Conservation (phyloP, 1,284 basidiomycete species). For the Polyporus tsugae region DNA sequence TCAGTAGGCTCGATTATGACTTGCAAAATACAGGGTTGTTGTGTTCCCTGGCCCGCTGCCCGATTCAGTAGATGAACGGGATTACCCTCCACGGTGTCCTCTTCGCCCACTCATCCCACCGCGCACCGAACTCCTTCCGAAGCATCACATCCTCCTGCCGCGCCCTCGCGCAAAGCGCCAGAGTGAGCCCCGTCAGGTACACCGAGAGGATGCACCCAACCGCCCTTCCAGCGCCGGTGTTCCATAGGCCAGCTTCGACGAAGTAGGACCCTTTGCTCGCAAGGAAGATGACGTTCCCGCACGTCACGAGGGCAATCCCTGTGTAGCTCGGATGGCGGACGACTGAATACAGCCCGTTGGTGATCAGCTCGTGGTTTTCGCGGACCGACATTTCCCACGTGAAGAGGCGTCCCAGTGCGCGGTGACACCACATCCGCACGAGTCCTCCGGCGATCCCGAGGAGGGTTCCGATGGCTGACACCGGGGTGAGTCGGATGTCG, state of each 20-base stretch:
- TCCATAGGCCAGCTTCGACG: conserved; percentile 11
- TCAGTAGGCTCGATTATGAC: neutral
- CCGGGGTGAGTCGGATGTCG: conserved; percentile 7
- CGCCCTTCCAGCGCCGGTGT: neutral
- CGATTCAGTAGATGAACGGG: conserved; percentile 23
- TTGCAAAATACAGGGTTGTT: neutral
- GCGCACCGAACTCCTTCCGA: conserved; percentile 24
- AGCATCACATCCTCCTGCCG: conserved; percentile 26
- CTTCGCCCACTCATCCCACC: conserved; percentile 34
- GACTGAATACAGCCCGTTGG: conserved; percentile 30
- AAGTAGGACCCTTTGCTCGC: conserved; percentile 14
- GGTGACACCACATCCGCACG: conserved; percentile 21
- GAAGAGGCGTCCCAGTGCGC: conserved; percentile 22
- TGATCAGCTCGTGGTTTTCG: conserved; percentile 26
- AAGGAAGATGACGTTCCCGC: conserved; percentile 9
- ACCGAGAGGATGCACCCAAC: neutral
- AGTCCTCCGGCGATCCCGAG: conserved; percentile 14
- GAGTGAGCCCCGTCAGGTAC: neutral
- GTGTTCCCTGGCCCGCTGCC: neutral
- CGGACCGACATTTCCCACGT: conserved; percentile 25
- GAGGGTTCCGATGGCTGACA: conserved; percentile 1
- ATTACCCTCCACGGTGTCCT: conserved; percentile 28
- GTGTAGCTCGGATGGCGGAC: conserved; percentile 34
- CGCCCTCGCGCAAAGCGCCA: conserved; percentile 22
- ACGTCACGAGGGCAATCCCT: conserved; percentile 10